phyloP scores from a whole-genome alignment of 768 basidiomycete species.

The Trametes cingulata region DNA sequence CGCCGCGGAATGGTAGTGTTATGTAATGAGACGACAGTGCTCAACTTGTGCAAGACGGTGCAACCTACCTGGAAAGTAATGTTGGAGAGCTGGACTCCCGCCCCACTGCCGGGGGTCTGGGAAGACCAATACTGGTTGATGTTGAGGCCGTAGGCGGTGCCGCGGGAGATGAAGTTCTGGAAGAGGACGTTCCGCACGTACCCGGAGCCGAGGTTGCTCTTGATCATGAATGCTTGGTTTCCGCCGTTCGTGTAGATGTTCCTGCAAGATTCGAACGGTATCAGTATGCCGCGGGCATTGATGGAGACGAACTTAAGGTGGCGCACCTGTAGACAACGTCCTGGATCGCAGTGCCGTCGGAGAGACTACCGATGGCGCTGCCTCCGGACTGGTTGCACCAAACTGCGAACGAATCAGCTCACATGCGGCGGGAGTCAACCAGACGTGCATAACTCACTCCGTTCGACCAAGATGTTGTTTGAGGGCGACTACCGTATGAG shows the following conservation, averaged over 20 bases:
- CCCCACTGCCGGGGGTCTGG: constrained; percentile 24
- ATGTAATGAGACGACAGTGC: not conserved
- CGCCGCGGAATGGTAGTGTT: not conserved
- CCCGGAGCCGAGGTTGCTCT: constrained; percentile 28
- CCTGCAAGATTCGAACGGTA: constrained; percentile 1
- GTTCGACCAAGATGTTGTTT: constrained; percentile 32
- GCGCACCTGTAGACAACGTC: constrained; percentile 27
- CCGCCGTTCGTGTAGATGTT: constrained; percentile 33
- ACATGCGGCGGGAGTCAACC: not conserved
- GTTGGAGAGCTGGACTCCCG: constrained; percentile 30
- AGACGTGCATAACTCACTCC: constrained; percentile 15
- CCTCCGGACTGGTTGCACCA: constrained; percentile 37
- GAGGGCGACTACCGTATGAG: constrained; percentile 19
- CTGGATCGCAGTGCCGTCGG: constrained; percentile 29
- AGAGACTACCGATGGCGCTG: constrained; percentile 32
- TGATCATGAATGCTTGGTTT: constrained; percentile 36
- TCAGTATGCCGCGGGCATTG: not conserved
- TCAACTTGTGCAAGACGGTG: not conserved
- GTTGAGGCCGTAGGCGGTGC: constrained; percentile 33
- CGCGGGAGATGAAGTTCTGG: constrained; percentile 31
- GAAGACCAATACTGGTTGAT: constrained; percentile 33
- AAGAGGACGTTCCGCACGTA: constrained; percentile 32
- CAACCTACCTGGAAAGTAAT: constrained; percentile 30
- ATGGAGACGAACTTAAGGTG: not conserved
- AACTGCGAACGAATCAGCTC: constrained; percentile 6